Base-by-base conservation (phyloP, 176 grass and related monocot genomes). In the Luzula sylvatica region DNA sequence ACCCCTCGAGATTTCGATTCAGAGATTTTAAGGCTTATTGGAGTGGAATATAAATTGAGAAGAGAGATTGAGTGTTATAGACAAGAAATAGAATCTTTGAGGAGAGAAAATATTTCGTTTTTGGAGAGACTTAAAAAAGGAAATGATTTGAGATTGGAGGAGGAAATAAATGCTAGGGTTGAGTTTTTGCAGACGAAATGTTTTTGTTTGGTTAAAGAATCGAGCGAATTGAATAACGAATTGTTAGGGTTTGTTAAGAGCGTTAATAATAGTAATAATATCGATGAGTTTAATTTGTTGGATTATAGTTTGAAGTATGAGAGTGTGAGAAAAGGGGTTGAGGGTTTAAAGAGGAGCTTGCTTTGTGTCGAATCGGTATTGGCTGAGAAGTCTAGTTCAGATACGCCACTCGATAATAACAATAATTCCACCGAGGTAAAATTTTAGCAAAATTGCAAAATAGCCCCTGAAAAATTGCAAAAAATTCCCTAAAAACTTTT, bases 31-130 rank as follows among this genome's bases (percentile, higher is more conserved):
- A 81, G 90, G 44, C 11, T 95, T 55, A 86, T 73, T 30, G 80
- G 84, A 15, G 80, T 95, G 13, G 90, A 95, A 60, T 80, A 78
- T 62, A 82, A 72, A 59, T 63, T 95, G 63, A 81, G 90, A 67
- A 61, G 59, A 52, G 84, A 95, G 79, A 60, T 76, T 55, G 73
- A 72, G 51, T 84, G 83, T 26, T 59, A 48, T 50, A 55, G 47
- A 61, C 35, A 58, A 66, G 90, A 95, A 67, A 58, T 82, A 24
- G 71, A 86, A 53, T 72, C 80, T 25, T 72, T 95, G 20, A 95
- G 90, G 75, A 19, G 65, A 51, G 83, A 95, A 42, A 95, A 95
- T 41, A 85, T 79, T 59, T 61, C 63, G 21, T 68, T 95, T 35
- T 52, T 88, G 42, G 77, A 65, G 28, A 69, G 20, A 64, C 76